A percentile compares a stretch with the other conserved stretches of the same genome.
Evolutionary conservation across 2,329 filamentous ascomycete genomes (phyloP).

Genomic region (Corniculantispora saksenae): DNA sequence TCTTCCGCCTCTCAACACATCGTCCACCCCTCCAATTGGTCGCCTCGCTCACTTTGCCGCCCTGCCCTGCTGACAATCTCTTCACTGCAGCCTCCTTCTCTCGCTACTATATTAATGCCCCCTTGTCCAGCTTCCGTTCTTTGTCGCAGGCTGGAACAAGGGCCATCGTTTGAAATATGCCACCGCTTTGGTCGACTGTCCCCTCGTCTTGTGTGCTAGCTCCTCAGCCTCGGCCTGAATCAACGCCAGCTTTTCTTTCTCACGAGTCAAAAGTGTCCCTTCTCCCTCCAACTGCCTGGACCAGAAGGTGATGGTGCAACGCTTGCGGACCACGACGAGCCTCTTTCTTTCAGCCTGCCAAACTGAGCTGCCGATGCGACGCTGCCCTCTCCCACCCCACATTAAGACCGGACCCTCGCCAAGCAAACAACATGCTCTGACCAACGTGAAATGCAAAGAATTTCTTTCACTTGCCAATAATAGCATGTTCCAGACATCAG

Average conservation of each 20-base stretch:
- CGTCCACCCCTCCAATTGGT: neutral
- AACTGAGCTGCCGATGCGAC: neutral
- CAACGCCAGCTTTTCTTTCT: neutral
- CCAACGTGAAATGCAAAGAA: too few species aligned
- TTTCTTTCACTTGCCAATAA: too few species aligned
- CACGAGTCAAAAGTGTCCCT: neutral
- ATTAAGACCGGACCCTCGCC: neutral
- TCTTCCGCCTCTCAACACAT: constrained; percentile 6
- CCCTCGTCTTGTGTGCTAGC: neutral
- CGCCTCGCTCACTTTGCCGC: constrained; percentile 8
- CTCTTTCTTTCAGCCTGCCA: neutral
- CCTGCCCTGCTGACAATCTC: constrained; percentile 4
- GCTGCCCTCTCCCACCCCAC: neutral
- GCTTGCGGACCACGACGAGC: neutral
- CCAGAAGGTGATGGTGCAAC: constrained; percentile 6
- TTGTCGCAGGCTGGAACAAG: neutral
- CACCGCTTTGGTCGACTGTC: neutral
- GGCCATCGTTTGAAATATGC: constrained; percentile 2
- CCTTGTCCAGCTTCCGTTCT: neutral
- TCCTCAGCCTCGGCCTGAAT: neutral
- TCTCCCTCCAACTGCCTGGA: neutral
- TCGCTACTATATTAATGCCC: neutral
- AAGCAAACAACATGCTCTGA: neutral
- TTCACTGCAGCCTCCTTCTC: neutral
- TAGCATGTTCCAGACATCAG: too few species aligned